These are phyloP conservation scores for Pneumocystis sp. DNA, from an alignment of 1,139 yeast genomes.

Conservation along the genomic window DNA sequence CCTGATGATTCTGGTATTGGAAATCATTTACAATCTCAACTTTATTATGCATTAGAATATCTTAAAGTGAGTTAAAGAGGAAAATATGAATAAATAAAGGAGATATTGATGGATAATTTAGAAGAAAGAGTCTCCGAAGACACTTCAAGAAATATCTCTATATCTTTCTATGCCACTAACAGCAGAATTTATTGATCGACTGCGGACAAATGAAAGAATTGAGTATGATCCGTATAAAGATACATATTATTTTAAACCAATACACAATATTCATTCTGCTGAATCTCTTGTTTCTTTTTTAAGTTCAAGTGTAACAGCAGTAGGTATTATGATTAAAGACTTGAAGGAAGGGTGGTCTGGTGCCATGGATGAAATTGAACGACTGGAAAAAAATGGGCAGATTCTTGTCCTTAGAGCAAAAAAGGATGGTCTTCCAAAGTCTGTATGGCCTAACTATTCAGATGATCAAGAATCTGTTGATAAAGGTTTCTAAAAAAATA, in stretches of 20 bases:
- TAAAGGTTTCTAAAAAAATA: conserved; percentile 53
- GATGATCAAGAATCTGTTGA: conserved; percentile 63
- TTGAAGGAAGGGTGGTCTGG: conserved; percentile 94
- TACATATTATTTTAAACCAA: conserved; percentile 73
- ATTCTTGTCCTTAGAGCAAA: conserved; percentile 75
- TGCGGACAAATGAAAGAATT: conserved; percentile 17
- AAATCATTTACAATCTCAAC: conserved; percentile 63
- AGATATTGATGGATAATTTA: neutral
- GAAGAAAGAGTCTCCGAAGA: neutral
- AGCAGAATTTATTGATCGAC: conserved; percentile 1
- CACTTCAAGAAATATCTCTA: conserved; percentile 5
- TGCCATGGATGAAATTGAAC: conserved; percentile 63
- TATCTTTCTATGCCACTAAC: conserved; percentile 8
- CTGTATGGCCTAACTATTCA: conserved; percentile 78
- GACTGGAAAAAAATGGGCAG: conserved; percentile 59
- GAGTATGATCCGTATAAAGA: conserved; percentile 42
- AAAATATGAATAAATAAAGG: conserved; percentile 5
- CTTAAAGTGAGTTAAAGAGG: conserved; percentile 42
- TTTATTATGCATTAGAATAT: conserved; percentile 78
- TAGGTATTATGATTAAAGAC: conserved; percentile 78
- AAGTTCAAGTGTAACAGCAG: conserved; percentile 70
- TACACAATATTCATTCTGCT: conserved; percentile 71
- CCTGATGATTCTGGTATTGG: conserved; percentile 30
- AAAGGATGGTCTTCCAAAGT: conserved; percentile 80
- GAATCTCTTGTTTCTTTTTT: conserved; percentile 63